Conservation (phyloP, 192 early-diverging fungal genomes). For the Linnemannia elongata region DNA sequence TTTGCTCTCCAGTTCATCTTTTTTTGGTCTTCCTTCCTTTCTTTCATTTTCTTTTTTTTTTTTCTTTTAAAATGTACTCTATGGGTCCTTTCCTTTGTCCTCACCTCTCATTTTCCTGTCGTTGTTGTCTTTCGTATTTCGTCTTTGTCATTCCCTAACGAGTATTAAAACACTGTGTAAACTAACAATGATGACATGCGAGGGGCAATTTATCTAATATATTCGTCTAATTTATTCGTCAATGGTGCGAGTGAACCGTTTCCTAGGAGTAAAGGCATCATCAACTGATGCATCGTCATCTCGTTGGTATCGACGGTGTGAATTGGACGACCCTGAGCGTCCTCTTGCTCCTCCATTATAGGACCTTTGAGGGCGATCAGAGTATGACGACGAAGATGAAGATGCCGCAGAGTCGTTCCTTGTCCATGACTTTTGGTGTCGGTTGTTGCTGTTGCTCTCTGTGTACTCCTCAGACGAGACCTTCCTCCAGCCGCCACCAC, state of each 20-base stretch:
- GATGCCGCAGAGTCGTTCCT: not conserved
- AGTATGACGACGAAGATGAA: too few relatives aligned
- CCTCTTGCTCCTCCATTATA: too few relatives aligned
- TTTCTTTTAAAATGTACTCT: too few relatives aligned
- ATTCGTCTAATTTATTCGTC: not conserved
- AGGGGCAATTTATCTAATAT: too few relatives aligned
- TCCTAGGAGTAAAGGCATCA: not conserved
- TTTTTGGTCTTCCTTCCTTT: not conserved
- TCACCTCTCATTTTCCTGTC: too few relatives aligned
- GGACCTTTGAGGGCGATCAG: too few relatives aligned
- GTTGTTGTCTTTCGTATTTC: too few relatives aligned
- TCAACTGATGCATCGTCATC: not conserved
- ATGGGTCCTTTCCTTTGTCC: too few relatives aligned
- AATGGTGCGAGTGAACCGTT: not conserved
- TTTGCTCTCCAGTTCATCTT: too few relatives aligned
- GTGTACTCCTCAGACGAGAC: slow-evolving; percentile 11
- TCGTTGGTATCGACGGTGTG: slow-evolving; percentile 1
- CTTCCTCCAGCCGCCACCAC: slow-evolving; percentile 13
- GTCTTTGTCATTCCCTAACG: too few relatives aligned
- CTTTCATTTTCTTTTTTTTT: not conserved
- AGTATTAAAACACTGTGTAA: too few relatives aligned
- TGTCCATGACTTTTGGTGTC: not conserved
- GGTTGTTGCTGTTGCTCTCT: not conserved
- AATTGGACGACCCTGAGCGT: too few relatives aligned
- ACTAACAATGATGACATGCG: not conserved